Percentiles rank a stretch among this genome's conserved stretches.
These are phyloP conservation scores for Butyriboletus appendiculatus DNA, from an alignment of 1,284 basidiomycete genomes.

Conservation along the genomic window DNA sequence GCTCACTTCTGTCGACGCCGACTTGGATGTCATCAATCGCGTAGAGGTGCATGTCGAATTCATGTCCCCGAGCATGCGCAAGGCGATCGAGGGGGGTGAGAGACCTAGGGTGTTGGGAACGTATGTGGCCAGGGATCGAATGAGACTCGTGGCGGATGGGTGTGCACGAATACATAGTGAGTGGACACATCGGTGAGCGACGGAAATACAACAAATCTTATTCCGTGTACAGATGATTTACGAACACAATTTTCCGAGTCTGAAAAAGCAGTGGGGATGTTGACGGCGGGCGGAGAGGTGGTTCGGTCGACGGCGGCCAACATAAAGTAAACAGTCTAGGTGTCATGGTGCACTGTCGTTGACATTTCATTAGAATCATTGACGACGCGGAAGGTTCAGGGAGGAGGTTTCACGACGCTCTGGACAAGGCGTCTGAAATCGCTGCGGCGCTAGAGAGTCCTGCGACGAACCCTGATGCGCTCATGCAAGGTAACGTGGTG, in stretches of 20 bases:
- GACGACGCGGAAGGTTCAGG: conserved; percentile 59
- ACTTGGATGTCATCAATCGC: conserved; percentile 64
- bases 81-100: conserved; percentile 67
- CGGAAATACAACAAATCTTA: neutral
- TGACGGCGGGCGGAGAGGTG: conserved; percentile 60
- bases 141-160: conserved; percentile 75
- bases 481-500: conserved; percentile 53
- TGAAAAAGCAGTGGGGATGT: conserved; percentile 52
- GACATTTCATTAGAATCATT: conserved; percentile 44
- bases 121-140: conserved; percentile 76
- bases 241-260: conserved; percentile 51
- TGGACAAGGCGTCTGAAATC: conserved; percentile 57
- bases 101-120: conserved; percentile 71
- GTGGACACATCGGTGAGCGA: conserved; percentile 21
- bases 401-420: conserved; percentile 56
- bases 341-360: neutral
- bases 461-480: conserved; percentile 48
- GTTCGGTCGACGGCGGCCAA: conserved; percentile 53
- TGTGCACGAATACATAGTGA: conserved; percentile 71
- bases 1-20: conserved; percentile 62
- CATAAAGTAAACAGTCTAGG: conserved; percentile 44
- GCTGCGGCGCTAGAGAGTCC: conserved; percentile 58
- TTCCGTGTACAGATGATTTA: conserved; percentile 51
- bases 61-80: conserved; percentile 61
- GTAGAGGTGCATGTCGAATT: conserved; percentile 75